phyloP scores from a whole-genome alignment of 305 asterid genomes.

The Plantago coronopus region DNA sequence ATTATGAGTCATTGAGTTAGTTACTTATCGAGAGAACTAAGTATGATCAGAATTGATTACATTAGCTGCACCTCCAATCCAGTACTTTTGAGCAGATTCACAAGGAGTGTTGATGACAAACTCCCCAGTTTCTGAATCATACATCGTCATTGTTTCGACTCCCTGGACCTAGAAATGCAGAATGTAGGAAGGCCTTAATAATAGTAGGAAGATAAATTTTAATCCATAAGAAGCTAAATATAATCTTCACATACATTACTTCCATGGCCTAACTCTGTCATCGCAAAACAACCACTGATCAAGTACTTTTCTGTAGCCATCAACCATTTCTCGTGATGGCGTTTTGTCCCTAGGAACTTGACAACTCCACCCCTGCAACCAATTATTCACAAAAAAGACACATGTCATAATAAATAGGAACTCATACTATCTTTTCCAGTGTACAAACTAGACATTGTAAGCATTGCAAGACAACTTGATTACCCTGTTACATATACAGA shows the following conservation, averaged over 20 bases:
- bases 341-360: constrained; percentile 80
- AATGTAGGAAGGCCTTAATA: constrained; percentile 21
- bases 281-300: constrained; percentile 83
- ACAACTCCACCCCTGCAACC: constrained; percentile 83
- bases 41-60: constrained; percentile 35
- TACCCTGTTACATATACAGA: no score
- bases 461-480: no score
- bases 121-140: constrained; percentile 73
- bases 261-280: constrained; percentile 99
- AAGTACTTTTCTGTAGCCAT: constrained; percentile 61
- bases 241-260: constrained; percentile 68
- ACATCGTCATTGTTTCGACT: constrained; percentile 83
- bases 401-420: no score
- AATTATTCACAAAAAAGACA: constrained; percentile 20
- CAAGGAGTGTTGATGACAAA: constrained; percentile 87
- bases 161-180: constrained; percentile 72
- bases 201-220: no score
- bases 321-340: constrained; percentile 94
- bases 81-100: constrained; percentile 96
- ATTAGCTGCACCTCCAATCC: constrained; percentile 99
- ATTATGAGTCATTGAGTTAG: background rate
- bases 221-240: constrained; percentile 5
- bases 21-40: constrained; percentile 3
- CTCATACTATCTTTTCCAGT: no score
- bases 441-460: no score